Evolutionary conservation across 139 green algal genomes (phyloP).

Genomic region (Tetratostichococcus sp.): DNA sequence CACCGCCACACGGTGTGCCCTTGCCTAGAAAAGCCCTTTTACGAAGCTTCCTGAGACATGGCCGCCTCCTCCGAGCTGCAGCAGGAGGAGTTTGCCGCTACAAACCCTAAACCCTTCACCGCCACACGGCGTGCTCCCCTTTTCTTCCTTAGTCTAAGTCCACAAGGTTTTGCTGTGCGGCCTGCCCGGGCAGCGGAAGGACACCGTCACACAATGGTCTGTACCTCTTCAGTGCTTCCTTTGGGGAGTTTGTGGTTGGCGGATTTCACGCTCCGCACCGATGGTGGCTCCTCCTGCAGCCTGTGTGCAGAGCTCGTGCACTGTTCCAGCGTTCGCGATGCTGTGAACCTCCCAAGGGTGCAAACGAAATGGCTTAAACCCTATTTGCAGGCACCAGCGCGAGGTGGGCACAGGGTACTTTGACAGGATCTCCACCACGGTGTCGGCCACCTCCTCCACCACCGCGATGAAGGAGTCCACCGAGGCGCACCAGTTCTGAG

Average conservation of each 20-base stretch:
- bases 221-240: too few species aligned
- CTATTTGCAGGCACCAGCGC: constrained; percentile 29
- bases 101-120: constrained; percentile 56
- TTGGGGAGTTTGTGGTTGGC: too few species aligned
- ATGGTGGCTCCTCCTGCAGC: too few species aligned
- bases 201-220: too few species aligned
- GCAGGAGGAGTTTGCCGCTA: constrained; percentile 60
- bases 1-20: constrained; percentile 23
- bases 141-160: too few species aligned
- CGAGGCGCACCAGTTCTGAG: constrained; percentile 69
- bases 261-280: too few species aligned
- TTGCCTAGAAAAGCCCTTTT: background rate
- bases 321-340: too few species aligned
- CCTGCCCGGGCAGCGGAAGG: too few species aligned
- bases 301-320: too few species aligned
- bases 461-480: constrained; percentile 70
- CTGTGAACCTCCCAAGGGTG: too few species aligned
- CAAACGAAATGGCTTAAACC: too few species aligned
- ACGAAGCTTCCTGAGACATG: constrained; percentile 61
- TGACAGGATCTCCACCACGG: constrained; percentile 41
- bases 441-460: constrained; percentile 41
- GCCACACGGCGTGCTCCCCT: constrained; percentile 5
- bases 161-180: too few species aligned
- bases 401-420: constrained; percentile 75
- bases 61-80: constrained; percentile 75